Evolutionary conservation across 345 rosid species (phyloP).

Genomic region (Rhizophora mangle): DNA sequence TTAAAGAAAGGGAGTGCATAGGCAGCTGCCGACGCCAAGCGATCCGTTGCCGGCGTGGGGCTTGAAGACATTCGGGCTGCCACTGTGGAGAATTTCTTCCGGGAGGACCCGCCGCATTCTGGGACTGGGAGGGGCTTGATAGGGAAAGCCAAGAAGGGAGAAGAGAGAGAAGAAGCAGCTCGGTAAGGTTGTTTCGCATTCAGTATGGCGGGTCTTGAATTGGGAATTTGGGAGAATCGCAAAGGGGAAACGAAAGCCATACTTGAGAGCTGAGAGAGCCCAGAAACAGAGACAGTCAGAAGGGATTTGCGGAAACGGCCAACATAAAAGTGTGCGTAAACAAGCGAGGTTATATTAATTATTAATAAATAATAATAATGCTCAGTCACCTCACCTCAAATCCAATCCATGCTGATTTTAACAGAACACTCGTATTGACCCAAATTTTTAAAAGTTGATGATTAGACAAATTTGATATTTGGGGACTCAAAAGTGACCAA

Average conservation of each 20-base stretch:
- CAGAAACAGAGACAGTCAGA: not conserved
- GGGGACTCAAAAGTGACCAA: too few relatives aligned
- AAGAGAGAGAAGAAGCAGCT: not conserved
- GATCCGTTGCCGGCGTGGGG: slow-evolving; percentile 76
- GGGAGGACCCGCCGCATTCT: not conserved
- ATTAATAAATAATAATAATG: too few relatives aligned
- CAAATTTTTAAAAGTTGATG: too few relatives aligned
- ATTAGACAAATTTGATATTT: too few relatives aligned
- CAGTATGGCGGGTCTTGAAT: not conserved
- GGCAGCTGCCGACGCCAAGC: slow-evolving; percentile 64
- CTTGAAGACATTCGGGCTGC: slow-evolving; percentile 47
- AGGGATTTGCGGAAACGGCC: not conserved
- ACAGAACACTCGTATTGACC: too few relatives aligned
- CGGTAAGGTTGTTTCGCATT: not conserved
- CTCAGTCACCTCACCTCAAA: too few relatives aligned
- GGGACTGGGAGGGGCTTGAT: slow-evolving; percentile 9
- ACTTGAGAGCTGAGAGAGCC: not conserved
- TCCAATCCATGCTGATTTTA: too few relatives aligned
- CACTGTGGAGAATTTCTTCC: not conserved
- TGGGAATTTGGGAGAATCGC: slow-evolving; percentile 6
- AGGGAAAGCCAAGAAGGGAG: not conserved
- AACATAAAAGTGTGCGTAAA: too few relatives aligned
- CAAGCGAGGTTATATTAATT: too few relatives aligned
- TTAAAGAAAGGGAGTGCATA: slow-evolving; percentile 89
- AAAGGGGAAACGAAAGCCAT: slow-evolving; percentile 17